Base-by-base conservation (phyloP, 345 rosid genomes). In the Gossypium turneri region DNA sequence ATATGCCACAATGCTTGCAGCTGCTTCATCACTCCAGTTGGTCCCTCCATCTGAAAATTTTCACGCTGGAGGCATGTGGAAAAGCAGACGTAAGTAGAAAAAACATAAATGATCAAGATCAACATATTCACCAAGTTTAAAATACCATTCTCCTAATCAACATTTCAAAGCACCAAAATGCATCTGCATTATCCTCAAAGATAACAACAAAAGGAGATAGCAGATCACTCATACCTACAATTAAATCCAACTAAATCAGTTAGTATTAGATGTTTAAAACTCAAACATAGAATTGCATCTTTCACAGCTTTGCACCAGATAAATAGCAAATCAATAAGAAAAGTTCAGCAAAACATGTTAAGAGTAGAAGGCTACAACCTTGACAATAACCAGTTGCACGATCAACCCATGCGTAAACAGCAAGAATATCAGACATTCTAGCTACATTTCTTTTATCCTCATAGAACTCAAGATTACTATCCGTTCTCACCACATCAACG, bases 161-260 rank as follows among this genome's bases (percentile, higher is more conserved):
- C 97, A 91, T 94, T 89, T 92, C 98, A 83, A 91, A 94, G 88
- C 97, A 94, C 98, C 98, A 92, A 87, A 94, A 94, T 53, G 97
- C 98, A 79, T 91, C 97, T 17, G 90, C 94, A 75, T 94, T 79
- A 76, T 94, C 98, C 86, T 92, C 98, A 80, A 90, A 94, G 20
- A 92, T 89, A 78, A 94, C 89, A 77, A 92, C 89, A 44, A 94
- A 94, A 77, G 94, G 97, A 78, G 97, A 94, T 78, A 94, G 82
- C 83, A 94, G 83, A 81, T 94, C 98, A 27, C 98, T 94, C 98
- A 94, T 94, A 70, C 97, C 98, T 94, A 80, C 73, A 72, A 82
- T 70, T 77, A 84, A 84, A 48, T 74, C 56, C 60, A 77, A 78
- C 29, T 58, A 75, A n/a, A 41, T 64, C 13, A 65, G 44, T 69